phyloP scores from a whole-genome alignment of 2,329 filamentous ascomycete genomes.

The Lasiodiplodia citricola region DNA sequence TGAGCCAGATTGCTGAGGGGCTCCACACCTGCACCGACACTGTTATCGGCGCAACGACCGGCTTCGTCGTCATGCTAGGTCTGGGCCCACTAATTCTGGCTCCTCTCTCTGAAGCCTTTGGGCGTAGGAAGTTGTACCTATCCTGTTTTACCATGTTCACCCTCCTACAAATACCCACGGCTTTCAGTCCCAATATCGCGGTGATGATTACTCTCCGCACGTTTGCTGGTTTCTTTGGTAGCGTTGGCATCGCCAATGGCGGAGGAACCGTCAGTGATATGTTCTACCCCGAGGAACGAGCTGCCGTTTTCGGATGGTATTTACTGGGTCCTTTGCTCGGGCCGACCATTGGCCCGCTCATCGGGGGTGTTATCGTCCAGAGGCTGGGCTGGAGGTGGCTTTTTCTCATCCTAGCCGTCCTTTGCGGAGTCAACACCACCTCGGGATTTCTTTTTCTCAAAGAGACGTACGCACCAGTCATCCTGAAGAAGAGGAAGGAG shows the following conservation, averaged over 20 bases:
- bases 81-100: conserved; percentile 54
- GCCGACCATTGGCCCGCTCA: conserved; percentile 49
- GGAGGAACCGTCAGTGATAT: conserved; percentile 60
- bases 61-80: conserved; percentile 57
- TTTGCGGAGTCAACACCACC: conserved; percentile 49
- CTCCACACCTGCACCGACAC: conserved; percentile 48
- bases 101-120: conserved; percentile 55
- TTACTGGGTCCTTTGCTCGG: conserved; percentile 52
- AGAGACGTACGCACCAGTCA: conserved; percentile 52
- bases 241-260: conserved; percentile 57
- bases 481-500: conserved; percentile 36
- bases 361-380: conserved; percentile 53
- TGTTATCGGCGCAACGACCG: conserved; percentile 57
- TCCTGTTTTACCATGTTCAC: conserved; percentile 53
- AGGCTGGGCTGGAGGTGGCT: conserved; percentile 55
- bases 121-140: conserved; percentile 51
- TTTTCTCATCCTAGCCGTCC: conserved; percentile 54
- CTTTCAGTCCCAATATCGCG: conserved; percentile 54
- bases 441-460: conserved; percentile 50
- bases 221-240: conserved; percentile 57
- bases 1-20: conserved; percentile 55
- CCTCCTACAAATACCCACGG: conserved; percentile 54
- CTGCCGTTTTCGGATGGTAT: conserved; percentile 54
- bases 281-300: conserved; percentile 54
- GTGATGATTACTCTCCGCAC: conserved; percentile 52